Evolutionary conservation across 352 stramenopile genomes (phyloP).

Genomic region (Phytopythium helicoides): DNA sequence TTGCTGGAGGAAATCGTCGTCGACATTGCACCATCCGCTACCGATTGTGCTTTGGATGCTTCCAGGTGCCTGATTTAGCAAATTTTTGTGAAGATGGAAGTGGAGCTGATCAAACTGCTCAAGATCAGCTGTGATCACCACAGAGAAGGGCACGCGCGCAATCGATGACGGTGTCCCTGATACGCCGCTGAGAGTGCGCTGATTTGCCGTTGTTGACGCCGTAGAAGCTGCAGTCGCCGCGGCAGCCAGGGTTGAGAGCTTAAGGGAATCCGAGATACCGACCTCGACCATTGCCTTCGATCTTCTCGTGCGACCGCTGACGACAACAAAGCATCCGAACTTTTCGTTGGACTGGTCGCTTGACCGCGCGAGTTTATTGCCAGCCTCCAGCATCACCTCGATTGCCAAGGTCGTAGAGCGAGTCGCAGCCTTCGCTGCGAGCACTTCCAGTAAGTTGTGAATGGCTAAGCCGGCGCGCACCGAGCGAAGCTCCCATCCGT

Average conservation of each 20-base stretch:
- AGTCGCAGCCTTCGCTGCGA: constrained; percentile 1
- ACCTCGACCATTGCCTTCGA: constrained; percentile 52
- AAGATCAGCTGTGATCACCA: constrained; percentile 54
- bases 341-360: constrained; percentile 41
- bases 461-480: constrained; percentile 1
- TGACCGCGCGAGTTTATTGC: constrained; percentile 45
- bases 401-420: constrained; percentile 53
- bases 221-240: constrained; percentile 15
- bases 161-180: constrained; percentile 12
- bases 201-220: neutral
- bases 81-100: constrained; percentile 61
- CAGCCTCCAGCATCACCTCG: constrained; percentile 47
- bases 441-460: constrained; percentile 4
- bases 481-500: neutral
- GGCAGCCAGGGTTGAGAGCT: constrained; percentile 40
- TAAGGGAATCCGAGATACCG: constrained; percentile 57
- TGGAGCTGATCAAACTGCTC: constrained; percentile 58
- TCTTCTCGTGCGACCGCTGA: constrained; percentile 43
- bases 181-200: neutral
- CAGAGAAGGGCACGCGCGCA: constrained; percentile 47
- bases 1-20: constrained; percentile 42
- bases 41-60: constrained; percentile 47
- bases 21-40: constrained; percentile 46
- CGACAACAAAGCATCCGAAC: constrained; percentile 44
- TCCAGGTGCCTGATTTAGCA: constrained; percentile 37